phyloP scores from a whole-genome alignment of 2,329 filamentous ascomycete species.

The Leptographium galeiforme region DNA sequence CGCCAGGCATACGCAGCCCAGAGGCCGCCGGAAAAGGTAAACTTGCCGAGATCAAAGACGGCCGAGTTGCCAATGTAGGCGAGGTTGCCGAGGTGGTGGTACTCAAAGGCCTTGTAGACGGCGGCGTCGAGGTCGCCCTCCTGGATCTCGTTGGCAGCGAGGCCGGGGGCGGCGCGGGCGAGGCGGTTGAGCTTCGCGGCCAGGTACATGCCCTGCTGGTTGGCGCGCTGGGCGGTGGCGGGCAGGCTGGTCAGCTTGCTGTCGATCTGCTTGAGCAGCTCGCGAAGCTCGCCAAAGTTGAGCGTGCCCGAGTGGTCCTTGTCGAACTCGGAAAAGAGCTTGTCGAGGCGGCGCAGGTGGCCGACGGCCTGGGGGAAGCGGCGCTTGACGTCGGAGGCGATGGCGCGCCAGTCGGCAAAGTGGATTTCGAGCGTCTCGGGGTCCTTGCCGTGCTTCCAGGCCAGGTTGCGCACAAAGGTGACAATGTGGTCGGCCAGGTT shows the following conservation, averaged over 20 bases:
- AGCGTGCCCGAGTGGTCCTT: constrained; percentile 85
- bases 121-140: constrained; percentile 87
- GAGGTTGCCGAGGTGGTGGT: constrained; percentile 78
- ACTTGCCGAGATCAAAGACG: constrained; percentile 77
- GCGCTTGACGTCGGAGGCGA: constrained; percentile 71
- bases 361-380: constrained; percentile 83
- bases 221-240: constrained; percentile 87
- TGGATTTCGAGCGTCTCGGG: constrained; percentile 77
- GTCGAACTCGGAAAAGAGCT: constrained; percentile 84
- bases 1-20: constrained; percentile 94
- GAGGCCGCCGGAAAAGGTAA: constrained; percentile 68
- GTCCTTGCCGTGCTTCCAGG: constrained; percentile 84
- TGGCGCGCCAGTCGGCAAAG: constrained; percentile 76
- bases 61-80: constrained; percentile 96
- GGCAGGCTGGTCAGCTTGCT: constrained; percentile 86
- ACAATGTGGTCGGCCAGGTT: constrained; percentile 88
- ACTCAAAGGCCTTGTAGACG: constrained; percentile 89
- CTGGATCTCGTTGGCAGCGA: constrained; percentile 65
- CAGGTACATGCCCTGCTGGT: constrained; percentile 90
- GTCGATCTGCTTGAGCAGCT: constrained; percentile 85
- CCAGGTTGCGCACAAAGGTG: constrained; percentile 74
- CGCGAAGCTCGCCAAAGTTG: constrained; percentile 81
- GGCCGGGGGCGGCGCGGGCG: constrained; percentile 59
- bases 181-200: constrained; percentile 90
- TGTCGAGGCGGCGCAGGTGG: constrained; percentile 80